phyloP scores from a whole-genome alignment of 352 stramenopile genomes.

The Phytophthora meadii region DNA sequence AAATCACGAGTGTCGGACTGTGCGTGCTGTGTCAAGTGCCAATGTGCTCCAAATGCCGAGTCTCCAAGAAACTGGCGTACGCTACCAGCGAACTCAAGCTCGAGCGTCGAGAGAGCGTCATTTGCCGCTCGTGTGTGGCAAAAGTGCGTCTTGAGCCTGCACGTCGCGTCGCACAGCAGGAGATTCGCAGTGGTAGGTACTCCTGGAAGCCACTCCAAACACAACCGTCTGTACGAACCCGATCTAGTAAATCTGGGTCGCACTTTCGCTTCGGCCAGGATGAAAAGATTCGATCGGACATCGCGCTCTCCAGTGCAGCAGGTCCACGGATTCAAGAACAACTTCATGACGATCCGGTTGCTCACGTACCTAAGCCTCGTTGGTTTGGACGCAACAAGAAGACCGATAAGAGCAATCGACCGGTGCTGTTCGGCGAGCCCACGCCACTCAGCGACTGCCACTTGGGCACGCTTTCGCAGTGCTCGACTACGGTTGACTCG shows the following conservation, averaged over 20 bases:
- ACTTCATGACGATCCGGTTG: not conserved
- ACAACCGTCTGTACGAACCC: slow-evolving; percentile 1
- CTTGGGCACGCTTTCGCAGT: slow-evolving; percentile 30
- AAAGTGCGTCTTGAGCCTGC: slow-evolving; percentile 36
- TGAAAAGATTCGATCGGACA: not conserved
- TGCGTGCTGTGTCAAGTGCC: slow-evolving; percentile 43
- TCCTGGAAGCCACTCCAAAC: not conserved
- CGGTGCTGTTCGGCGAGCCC: slow-evolving; percentile 33
- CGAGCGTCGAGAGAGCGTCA: slow-evolving; percentile 32
- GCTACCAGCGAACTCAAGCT: slow-evolving; percentile 39
- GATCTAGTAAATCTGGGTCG: slow-evolving; percentile 1
- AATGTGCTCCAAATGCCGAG: slow-evolving; percentile 50
- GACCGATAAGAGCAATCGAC: slow-evolving; percentile 18
- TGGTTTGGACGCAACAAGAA: slow-evolving; percentile 41
- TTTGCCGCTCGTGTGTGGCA: slow-evolving; percentile 44
- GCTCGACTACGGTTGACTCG: slow-evolving; percentile 27
- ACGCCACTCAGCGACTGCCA: slow-evolving; percentile 35
- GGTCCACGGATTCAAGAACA: slow-evolving; percentile 9
- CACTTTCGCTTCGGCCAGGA: slow-evolving; percentile 14
- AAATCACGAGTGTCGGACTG: slow-evolving; percentile 37
- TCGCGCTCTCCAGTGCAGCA: not conserved
- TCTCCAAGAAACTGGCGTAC: slow-evolving; percentile 45
- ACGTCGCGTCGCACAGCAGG: slow-evolving; percentile 34
- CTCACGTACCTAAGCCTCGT: slow-evolving; percentile 18
- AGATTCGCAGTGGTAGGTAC: slow-evolving; percentile 35